These are phyloP conservation scores for Penicillium simplicissimum DNA, from an alignment of 495 filamentous ascomycete species.

Conservation along the genomic window DNA sequence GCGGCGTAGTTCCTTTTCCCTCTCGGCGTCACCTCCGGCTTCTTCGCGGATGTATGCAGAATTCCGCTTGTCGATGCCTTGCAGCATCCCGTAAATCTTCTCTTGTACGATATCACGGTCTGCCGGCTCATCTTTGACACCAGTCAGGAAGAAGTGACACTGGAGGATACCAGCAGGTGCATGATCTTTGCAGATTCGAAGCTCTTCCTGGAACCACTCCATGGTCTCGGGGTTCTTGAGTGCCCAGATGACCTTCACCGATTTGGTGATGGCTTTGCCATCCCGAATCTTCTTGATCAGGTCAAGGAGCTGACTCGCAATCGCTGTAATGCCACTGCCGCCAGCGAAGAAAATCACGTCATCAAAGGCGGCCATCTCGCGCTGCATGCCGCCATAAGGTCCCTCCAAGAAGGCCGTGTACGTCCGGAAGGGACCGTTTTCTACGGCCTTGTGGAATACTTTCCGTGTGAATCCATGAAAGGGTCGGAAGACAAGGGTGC, in stretches of 20 bases:
- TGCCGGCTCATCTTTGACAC: constrained; percentile 49
- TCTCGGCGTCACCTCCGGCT: constrained; percentile 74
- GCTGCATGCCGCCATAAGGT: constrained; percentile 91
- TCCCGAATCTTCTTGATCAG: constrained; percentile 93
- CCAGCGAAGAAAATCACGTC: constrained; percentile 90
- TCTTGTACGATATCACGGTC: constrained; percentile 69
- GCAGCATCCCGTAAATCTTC: constrained; percentile 78
- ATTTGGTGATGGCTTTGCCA: constrained; percentile 87
- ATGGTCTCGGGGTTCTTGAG: constrained; percentile 87
- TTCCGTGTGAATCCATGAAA: constrained; percentile 85
- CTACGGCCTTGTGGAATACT: constrained; percentile 73
- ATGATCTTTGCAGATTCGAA: constrained; percentile 82
- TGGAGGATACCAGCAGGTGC: constrained; percentile 81
- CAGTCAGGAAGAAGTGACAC: constrained; percentile 92
- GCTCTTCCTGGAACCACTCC: constrained; percentile 97
- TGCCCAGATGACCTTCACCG: constrained; percentile 88
- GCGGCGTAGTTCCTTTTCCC: constrained; percentile 75
- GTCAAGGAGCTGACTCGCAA: constrained; percentile 86
- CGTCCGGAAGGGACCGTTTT: constrained; percentile 80
- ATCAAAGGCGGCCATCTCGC: constrained; percentile 90
- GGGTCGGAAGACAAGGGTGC: constrained; percentile 87
- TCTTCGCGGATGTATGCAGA: constrained; percentile 77
- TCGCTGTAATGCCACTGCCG: constrained; percentile 90
- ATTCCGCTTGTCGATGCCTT: constrained; percentile 78
- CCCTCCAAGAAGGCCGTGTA: constrained; percentile 91